Base-by-base conservation (phyloP, 2,329 filamentous ascomycete genomes). In the Seiridium cupressi region DNA sequence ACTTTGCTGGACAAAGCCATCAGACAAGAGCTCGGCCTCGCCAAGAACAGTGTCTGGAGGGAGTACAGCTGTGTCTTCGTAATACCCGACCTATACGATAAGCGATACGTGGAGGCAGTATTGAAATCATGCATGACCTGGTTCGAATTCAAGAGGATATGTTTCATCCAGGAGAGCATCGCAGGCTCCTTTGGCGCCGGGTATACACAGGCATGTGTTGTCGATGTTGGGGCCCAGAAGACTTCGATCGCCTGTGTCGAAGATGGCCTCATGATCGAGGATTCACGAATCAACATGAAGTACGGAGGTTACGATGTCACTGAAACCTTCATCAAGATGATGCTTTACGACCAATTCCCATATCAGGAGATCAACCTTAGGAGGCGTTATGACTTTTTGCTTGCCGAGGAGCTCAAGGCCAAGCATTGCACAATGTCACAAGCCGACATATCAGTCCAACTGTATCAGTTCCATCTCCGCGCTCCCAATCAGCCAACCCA, bases 21-120 rank as follows among this genome's bases (percentile, higher is more conserved):
- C 68, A 89, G 89, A 64, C 87, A 85, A n/a, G 92, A 98, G 69
- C 82, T 98, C 7, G 91, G 90, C 1, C 75, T 97, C 47, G 88
- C 83, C 35, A 88, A 86, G 64, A 90, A 90, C 69, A 90, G 89
- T 68, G 88, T 94, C 56, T 96, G 93, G 88, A 84, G 85, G 58
- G 91, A 96, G 72, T 98, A 97, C 76, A 95, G 91, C 69, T 97
- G 93, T 68, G 93, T 97, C n/a, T 92, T 98, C 70, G 89, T 99
- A 64, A 96, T 99, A 51, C 95, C 95, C 0, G 95, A 99, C 73
- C 82, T 99, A 8, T 99, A 98, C 76, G 95, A 99, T 77, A 96
- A 96, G 74, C 87, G 86, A 55, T 96, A 97, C 65, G 92, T 98
- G 18, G 92, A 92, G 55, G 88, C 90, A 71, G 80, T 96, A 8